Evolutionary conservation across 2,329 filamentous ascomycete genomes (phyloP), one percentile per base, ranked within the genome.

Genomic region (Pseudomassariella vexata): DNA sequence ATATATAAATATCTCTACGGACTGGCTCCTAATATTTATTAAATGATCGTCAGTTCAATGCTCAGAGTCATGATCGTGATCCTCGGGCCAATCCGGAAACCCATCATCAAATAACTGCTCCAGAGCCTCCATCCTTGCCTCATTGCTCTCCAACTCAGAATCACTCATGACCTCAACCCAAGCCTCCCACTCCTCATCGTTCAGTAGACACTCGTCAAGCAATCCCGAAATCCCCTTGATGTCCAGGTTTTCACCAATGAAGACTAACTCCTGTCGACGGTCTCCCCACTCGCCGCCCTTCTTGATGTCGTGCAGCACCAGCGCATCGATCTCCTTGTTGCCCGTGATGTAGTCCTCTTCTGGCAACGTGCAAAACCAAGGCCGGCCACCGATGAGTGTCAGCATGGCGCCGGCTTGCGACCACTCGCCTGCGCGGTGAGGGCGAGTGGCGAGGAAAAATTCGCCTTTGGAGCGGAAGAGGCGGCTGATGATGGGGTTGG

Each of bases 231-330:
- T 45, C 0, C 45, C 49, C 3, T 47, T 47, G 2, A 63, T 47
- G 30, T 83, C 65, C 10, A 86, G 62, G 5, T 66, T 65, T 52
- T 85, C 79, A 0, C 82, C 82, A 36, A 87, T 85, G 38, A 86
- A 82, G 3, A 86, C 82, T 6, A 86, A 51, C 51, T 86, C 82
- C 49, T 86, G 81, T 3, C 81, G 64, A 2, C 81, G 65, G 43
- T 86, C 82, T 1, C 79, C 81, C 78, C 79, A 85, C 37, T 74
- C 66, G 0, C 72, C 73, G 5, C 70, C 69, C 17, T 69, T 66
- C 6, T 59, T 48, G 15, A 74, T 65, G 41, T 74, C 69, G 34
- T 70, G 62, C 24, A 56, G 47, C 9, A 73, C 63, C 0, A 71
- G 66, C 6, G 59, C 58, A 20, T 73, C 61, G 1, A 70, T 63